Evolutionary conservation across 768 basidiomycete species (phyloP).

Genomic region (Mycena maculata): DNA sequence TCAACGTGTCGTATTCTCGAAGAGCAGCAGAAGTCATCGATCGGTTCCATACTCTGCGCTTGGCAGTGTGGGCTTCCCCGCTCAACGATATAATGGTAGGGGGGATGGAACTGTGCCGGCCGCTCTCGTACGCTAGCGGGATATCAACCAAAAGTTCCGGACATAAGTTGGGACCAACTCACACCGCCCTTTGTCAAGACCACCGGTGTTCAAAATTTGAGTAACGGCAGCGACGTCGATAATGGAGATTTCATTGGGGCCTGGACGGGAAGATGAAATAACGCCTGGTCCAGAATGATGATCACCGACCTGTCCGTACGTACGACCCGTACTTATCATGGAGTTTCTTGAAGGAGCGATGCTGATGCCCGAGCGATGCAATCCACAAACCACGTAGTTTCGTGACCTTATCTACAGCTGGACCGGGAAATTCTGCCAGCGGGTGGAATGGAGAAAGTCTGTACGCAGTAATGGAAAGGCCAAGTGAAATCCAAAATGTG

Average conservation of each 20-base stretch:
- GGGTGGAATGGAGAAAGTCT: conserved; percentile 67
- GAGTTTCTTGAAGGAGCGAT: conserved; percentile 55
- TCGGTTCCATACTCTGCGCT: conserved; percentile 61
- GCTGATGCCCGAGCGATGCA: conserved; percentile 53
- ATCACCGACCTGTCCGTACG: conserved; percentile 63
- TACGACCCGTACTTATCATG: conserved; percentile 67
- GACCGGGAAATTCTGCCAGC: conserved; percentile 62
- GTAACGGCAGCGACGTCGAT: conserved; percentile 23
- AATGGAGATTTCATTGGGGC: conserved; percentile 30
- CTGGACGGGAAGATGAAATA: conserved; percentile 3
- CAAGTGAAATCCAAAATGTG: conserved; percentile 45
- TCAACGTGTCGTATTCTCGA: conserved; percentile 56
- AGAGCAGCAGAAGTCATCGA: conserved; percentile 57
- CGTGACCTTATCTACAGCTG: conserved; percentile 53
- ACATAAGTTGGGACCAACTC: neutral
- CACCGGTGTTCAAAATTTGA: conserved; percentile 18
- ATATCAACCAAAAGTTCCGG: neutral
- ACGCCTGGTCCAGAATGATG: neutral
- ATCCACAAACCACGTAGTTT: conserved; percentile 52
- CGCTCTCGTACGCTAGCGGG: conserved; percentile 16
- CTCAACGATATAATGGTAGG: conserved; percentile 11
- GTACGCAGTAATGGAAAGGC: conserved; percentile 51
- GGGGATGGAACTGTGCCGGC: neutral
- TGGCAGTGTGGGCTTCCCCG: conserved; percentile 48
- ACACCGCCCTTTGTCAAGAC: conserved; percentile 32